Base-by-base conservation (phyloP, 2,329 filamentous ascomycete species). In the Talaromyces piceae region DNA sequence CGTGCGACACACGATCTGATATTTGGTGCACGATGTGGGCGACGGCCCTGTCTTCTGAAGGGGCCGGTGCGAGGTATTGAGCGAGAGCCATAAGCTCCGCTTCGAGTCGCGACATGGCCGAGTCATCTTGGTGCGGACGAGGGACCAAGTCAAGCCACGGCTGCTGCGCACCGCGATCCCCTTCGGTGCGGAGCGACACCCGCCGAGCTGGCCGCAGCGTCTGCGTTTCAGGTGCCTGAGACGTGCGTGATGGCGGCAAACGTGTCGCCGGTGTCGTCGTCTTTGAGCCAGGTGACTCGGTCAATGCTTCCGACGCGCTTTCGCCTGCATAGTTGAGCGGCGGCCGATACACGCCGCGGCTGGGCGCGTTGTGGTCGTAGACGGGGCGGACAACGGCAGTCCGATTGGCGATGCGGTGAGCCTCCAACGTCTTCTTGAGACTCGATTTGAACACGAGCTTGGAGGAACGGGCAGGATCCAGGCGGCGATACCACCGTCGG, bases 1-100 rank as follows among this genome's bases (percentile, higher is more conserved):
- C 53, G 16, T 57, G 44, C 55, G 63, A 56, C 44, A 72, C 47
- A 41, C 61, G 45, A 51, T 57, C 49, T 63, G 58, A 50, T 9
- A 73, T 46, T 18, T 67, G 61, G 18, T 49, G 44, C 5, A 60
- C 52, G 3, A 71, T 54, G 6, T 51, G 59, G 18, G 60, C 47
- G 5, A 66, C 59, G 12, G 51, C 59, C 13, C 61, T 55, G 18
- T 62, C 57, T 63, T 83, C 79, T 11, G 59, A 56, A 12, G 55
- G 53, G 11, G 65, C 76, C 12, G 73, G 75, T 18, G 62, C 62
- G 51, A 77, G 62, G 54, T 73, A 79, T 13, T 54, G 49, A 18
- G 70, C 69, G 48, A 79, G 73, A 2, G 69, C 69, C 28, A 57
- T 55, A 33, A 81, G 71, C 60, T 80, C 77, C n/a, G 61, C 63